Evolutionary conservation across 495 filamentous ascomycete species (phyloP), one percentile per base, ranked within the genome.

Genomic region (Parathielavia hyrcaniae): DNA sequence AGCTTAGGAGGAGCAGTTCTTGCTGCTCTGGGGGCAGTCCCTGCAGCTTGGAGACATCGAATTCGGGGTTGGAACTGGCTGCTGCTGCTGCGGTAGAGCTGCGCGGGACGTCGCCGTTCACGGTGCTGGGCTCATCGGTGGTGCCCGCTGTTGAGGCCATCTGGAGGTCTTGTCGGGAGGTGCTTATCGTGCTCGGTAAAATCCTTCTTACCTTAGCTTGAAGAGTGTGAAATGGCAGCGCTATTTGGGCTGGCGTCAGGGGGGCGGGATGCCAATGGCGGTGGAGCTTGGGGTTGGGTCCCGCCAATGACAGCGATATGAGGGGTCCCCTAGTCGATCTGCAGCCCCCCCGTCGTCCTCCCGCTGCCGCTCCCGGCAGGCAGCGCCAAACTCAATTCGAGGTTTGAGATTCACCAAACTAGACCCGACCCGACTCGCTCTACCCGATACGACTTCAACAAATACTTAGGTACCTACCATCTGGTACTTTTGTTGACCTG

Each of bases 1-100:
- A 97, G 43, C 86, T 95, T 52, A 97, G 77, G 57, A 99, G 81
- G 69, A 90, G 91, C 20, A 97, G 83, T 64, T 96, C 90, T 71
- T 97, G 95, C 67, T 99, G 92, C 75, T 97, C 93, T 34, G 90
- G 87, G 56, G 92, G 87, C 53, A 97, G 84, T 48, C 88, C 81
- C 72, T 95, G 86, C 50, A 99, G 84, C 73, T 93, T 95, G 51
- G 82, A 70, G 62, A 95, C 70, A 68, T 99, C 91, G 67, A 99
- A 85, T 76, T 93, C 83, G 45, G 78, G 79, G 61, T 76, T 73
- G 50, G 71, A 64, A 44, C 56, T 72, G 5, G 73, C 66, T 45
- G 67, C 64, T 36, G 72, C 69, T 39, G 70, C 59, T 36, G 49
- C 49, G n/a, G 71, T 60, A 35, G 67, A 61, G 13, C 41, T 58